Base-by-base conservation (phyloP, 208 protist species). In the Trypanosoma avium region DNA sequence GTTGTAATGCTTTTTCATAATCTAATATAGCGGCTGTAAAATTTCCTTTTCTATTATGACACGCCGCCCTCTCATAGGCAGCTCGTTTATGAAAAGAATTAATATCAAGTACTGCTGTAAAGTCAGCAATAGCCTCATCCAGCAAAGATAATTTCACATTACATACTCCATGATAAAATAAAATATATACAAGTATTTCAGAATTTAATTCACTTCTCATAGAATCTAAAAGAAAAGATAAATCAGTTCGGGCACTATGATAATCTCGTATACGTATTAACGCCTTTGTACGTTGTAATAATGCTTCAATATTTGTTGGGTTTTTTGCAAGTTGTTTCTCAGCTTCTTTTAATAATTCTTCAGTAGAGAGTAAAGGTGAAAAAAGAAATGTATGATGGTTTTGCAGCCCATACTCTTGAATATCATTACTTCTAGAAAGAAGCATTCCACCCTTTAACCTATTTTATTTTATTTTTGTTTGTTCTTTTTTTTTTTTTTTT, bases 1-100 rank as follows among this genome's bases (percentile, higher is more conserved):
- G 26, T 29, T 71, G 47, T 33, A 96, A 66, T 12, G 88, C 93
- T 3, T 66, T 46, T 27, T 96, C 84, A 70, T 96, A 96, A 62
- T 95, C 87, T 13, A 63, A 59, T 19, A 96, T 90, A 33, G 93
- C 86, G 3, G 45, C 67, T 40, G 36, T 62, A 52, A 92, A 92
- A 57, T 95, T 86, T 10, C 86, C 82, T 13, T 81, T 78, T 7
- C 54, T 49, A 32, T 88, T 92, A 49, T 91, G 77, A 48, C 86
- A 92, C 15, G 88, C 79, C 4, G 82, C 93, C 22, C 75, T 62
- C 54, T 82, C 77, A 64, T 93, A 95, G 3, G 77, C 74, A 12
- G 93, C 89, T 19, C 78, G 79, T 22, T 48, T 54, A 33, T 90
- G 80, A 3, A 24, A 49, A 26, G 88, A 82, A 48, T 82, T 67